phyloP scores from a whole-genome alignment of 306 rosid species.

The Pterocarpus macrocarpus region DNA sequence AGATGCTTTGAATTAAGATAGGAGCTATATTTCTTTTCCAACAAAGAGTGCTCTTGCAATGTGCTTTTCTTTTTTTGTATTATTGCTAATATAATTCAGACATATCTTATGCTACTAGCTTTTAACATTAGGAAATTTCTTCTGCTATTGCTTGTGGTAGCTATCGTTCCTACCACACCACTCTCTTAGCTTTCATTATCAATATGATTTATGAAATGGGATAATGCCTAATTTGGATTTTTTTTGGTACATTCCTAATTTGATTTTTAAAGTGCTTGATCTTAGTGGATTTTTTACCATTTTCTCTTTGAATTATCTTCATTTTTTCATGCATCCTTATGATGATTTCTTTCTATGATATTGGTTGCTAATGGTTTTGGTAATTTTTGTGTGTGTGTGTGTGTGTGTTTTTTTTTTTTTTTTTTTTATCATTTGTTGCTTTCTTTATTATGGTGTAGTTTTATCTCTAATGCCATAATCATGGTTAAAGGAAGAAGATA shows the following conservation, averaged over 20 bases:
- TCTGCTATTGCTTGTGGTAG: constrained; percentile 2
- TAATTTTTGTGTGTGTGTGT: background rate
- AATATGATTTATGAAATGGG: constrained; percentile 5
- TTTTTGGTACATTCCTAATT: background rate
- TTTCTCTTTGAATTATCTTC: background rate
- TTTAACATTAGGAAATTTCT: too few species aligned
- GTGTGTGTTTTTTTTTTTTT: background rate
- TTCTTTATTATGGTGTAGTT: background rate
- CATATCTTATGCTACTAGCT: too few species aligned
- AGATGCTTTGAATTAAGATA: too few species aligned
- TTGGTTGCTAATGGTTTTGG: constrained; percentile 1
- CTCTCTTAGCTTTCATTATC: background rate
- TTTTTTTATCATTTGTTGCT: background rate
- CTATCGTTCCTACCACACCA: background rate
- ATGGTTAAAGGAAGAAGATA: background rate
- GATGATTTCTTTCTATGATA: constrained; percentile 12
- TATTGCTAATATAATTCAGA: too few species aligned
- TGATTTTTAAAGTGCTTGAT: background rate
- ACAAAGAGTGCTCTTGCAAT: too few species aligned
- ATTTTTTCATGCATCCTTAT: background rate
- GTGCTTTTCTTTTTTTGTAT: too few species aligned
- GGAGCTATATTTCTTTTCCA: too few species aligned
- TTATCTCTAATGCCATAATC: background rate
- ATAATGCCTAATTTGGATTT: background rate
- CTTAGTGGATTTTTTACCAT: background rate